A percentile compares a stretch with the other conserved stretches of the same genome.
Conservation (phyloP, 2,329 filamentous ascomycete genomes). For the Fusarium coffeatum region DNA sequence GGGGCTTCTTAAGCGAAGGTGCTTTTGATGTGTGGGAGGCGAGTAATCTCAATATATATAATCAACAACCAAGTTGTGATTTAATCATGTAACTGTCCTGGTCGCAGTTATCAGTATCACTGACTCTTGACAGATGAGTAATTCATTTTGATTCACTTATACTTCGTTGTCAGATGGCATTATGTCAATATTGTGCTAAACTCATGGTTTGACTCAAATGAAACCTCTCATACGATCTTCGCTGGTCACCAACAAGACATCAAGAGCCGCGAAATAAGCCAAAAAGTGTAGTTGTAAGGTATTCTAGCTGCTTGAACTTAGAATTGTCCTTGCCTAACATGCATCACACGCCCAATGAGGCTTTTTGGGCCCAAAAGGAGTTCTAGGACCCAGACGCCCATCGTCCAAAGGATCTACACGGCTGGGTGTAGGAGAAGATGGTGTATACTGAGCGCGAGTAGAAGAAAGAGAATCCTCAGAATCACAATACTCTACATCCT, state of each 20-base stretch:
- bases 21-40: accelerated
- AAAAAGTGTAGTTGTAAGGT: neutral
- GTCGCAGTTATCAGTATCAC: neutral
- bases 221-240: neutral
- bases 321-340: neutral
- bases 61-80: accelerated
- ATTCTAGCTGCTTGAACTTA: too few species aligned
- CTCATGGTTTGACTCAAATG: neutral
- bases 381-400: neutral
- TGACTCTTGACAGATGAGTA: neutral
- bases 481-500: neutral
- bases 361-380: neutral
- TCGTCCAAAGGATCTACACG: neutral
- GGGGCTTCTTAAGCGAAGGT: conserved; percentile 25
- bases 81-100: neutral
- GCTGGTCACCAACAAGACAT: neutral
- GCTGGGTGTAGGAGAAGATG: neutral
- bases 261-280: neutral
- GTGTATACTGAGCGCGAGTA: neutral
- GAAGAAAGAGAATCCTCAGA: neutral
- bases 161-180: too few species aligned
- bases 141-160: neutral
- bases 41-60: neutral
- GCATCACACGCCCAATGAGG: neutral
- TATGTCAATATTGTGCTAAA: neutral